phyloP scores from a whole-genome alignment of 495 filamentous ascomycete genomes.

The Penicillium samsonianum region DNA sequence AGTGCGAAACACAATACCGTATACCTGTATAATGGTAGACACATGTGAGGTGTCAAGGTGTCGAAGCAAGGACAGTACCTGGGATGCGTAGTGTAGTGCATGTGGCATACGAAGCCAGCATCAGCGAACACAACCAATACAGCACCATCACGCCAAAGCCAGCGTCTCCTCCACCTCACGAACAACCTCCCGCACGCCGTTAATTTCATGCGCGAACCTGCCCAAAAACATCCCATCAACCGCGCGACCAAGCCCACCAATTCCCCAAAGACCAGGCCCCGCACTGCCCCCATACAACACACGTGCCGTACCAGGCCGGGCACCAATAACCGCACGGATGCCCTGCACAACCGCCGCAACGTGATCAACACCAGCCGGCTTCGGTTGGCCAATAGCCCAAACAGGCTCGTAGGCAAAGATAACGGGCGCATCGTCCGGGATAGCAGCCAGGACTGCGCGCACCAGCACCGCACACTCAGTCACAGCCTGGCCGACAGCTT shows the following conservation, averaged over 20 bases:
- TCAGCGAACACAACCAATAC: not conserved
- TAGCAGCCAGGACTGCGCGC: slow-evolving; percentile 55
- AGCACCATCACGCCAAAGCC: not conserved
- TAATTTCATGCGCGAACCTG: slow-evolving; percentile 74
- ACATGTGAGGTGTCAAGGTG: not conserved
- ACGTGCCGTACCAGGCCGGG: slow-evolving; percentile 53
- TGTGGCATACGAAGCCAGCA: not conserved
- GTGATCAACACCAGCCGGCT: slow-evolving; percentile 72
- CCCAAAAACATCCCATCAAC: slow-evolving; percentile 85
- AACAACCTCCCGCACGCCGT: slow-evolving; percentile 66
- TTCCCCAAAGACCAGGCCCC: slow-evolving; percentile 70
- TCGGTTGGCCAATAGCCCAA: slow-evolving; percentile 78
- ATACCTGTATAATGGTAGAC: not conserved
- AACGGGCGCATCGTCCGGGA: slow-evolving; percentile 63
- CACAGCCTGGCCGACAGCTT: slow-evolving; percentile 59
- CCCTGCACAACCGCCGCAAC: slow-evolving; percentile 68
- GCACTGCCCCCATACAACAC: slow-evolving; percentile 82
- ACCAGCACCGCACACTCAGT: slow-evolving; percentile 67
- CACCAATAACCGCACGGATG: slow-evolving; percentile 50
- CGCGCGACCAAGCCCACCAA: slow-evolving; percentile 56
- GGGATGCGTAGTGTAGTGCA: not conserved
- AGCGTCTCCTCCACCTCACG: slow-evolving; percentile 61
- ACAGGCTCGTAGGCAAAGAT: slow-evolving; percentile 87
- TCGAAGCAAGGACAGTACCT: not conserved
- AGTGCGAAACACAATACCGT: slow-evolving; percentile 22